Evolutionary conservation across 768 basidiomycete species (phyloP).

Genomic region (Thelephora ganbajun): DNA sequence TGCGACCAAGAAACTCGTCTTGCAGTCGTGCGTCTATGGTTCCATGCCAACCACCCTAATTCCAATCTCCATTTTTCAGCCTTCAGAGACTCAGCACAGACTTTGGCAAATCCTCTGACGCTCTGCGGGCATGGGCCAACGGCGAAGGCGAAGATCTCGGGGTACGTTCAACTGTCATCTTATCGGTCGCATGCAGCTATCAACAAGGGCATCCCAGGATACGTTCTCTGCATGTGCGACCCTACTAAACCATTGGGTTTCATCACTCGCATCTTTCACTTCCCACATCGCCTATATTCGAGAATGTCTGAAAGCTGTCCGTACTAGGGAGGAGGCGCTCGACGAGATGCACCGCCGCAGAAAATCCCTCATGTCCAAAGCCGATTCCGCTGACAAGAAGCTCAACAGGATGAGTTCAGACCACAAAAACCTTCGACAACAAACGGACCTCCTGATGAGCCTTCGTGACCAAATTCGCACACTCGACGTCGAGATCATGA

Average conservation of each 20-base stretch:
- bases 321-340: conserved; percentile 72
- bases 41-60: neutral
- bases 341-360: conserved; percentile 65
- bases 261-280: conserved; percentile 56
- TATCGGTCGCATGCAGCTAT: neutral
- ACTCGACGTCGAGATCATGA: conserved; percentile 75
- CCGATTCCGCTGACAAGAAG: conserved; percentile 79
- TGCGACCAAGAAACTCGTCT: conserved; percentile 71
- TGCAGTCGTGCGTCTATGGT: conserved; percentile 43
- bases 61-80: conserved; percentile 18
- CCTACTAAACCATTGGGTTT: conserved; percentile 52
- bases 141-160: conserved; percentile 77
- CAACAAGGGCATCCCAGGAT: conserved; percentile 32
- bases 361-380: conserved; percentile 48
- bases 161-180: conserved; percentile 26
- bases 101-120: conserved; percentile 55
- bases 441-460: conserved; percentile 58
- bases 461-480: conserved; percentile 64
- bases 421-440: conserved; percentile 66
- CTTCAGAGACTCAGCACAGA: conserved; percentile 55
- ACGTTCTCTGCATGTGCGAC: conserved; percentile 56
- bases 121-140: conserved; percentile 55
- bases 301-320: conserved; percentile 64
- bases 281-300: conserved; percentile 57
- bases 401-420: conserved; percentile 82